Percentiles rank a stretch among this genome's conserved stretches.
Conservation (phyloP, 2,329 filamentous ascomycete species). For the Phyllosticta citribraziliensis region DNA sequence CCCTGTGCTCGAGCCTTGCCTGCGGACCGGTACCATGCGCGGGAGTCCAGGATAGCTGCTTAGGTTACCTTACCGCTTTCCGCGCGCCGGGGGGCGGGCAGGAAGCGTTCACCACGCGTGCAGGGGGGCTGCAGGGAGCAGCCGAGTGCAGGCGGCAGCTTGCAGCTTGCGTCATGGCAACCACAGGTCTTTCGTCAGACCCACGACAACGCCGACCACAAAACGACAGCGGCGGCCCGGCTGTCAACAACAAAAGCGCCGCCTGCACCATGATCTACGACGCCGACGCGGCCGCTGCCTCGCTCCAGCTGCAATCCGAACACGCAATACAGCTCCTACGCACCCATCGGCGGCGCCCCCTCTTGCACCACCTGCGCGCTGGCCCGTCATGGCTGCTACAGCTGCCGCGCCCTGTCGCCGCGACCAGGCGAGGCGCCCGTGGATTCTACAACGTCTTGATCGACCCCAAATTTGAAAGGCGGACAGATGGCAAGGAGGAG, state of each 20-base stretch:
- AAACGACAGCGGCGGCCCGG: not conserved
- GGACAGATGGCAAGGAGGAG: not conserved
- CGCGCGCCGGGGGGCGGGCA: not conserved
- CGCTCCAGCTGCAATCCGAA: slow-evolving; percentile 32
- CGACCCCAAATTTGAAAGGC: slow-evolving; percentile 46
- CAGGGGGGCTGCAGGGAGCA: not conserved
- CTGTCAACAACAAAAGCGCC: not conserved
- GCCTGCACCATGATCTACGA: not conserved
- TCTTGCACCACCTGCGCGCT: slow-evolving; percentile 56
- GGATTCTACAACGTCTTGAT: slow-evolving; percentile 55
- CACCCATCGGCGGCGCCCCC: slow-evolving; percentile 32
- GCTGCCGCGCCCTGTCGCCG: slow-evolving; percentile 44
- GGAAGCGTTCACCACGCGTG: not conserved
- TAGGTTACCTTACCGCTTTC: not conserved
- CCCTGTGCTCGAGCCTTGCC: not conserved
- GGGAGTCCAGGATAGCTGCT: not conserved
- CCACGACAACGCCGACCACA: not conserved
- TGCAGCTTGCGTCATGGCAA: slow-evolving; percentile 8
- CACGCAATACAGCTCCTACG: slow-evolving; percentile 30
- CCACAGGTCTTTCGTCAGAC: not conserved
- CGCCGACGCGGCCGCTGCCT: not conserved
- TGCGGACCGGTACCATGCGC: not conserved
- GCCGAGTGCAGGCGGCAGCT: not conserved
- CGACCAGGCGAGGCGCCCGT: slow-evolving; percentile 33
- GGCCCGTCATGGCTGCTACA: slow-evolving; percentile 61